These are phyloP conservation scores for Grosmannia penicillata DNA, from an alignment of 2,329 filamentous ascomycete genomes.

Conservation along the genomic window DNA sequence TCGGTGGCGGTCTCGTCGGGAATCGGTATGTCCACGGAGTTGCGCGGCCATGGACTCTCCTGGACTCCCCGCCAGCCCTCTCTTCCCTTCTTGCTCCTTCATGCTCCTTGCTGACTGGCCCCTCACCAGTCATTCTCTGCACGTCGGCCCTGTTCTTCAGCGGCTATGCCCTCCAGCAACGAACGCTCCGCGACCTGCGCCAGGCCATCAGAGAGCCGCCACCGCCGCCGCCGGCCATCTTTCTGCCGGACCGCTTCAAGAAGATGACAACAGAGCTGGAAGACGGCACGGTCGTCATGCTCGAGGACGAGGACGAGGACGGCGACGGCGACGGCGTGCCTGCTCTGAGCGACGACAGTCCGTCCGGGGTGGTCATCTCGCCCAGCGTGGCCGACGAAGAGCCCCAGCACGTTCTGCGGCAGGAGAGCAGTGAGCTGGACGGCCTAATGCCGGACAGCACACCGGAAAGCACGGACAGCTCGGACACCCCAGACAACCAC, in stretches of 20 bases:
- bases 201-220: constrained; percentile 46
- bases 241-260: constrained; percentile 35
- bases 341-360: too few relatives aligned
- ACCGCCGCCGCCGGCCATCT: constrained; percentile 30
- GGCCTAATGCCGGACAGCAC: too few relatives aligned
- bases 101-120: too few relatives aligned
- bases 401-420: too few relatives aligned
- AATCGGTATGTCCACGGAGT: constrained; percentile 35
- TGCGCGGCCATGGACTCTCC: too few relatives aligned
- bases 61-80: neutral
- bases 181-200: constrained; percentile 66
- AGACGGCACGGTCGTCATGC: constrained; percentile 28
- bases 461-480: too few relatives aligned
- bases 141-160: constrained; percentile 74
- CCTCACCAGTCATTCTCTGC: constrained; percentile 38
- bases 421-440: too few relatives aligned
- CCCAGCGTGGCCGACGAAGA: constrained; percentile 11
- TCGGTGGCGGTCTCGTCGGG: constrained; percentile 49
- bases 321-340: neutral
- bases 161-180: constrained; percentile 77
- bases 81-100: neutral
- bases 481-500: too few relatives aligned
- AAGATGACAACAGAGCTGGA: constrained; percentile 28
- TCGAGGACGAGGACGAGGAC: constrained; percentile 20
- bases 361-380: constrained; percentile 22